These are phyloP conservation scores for Amauroascus niger DNA, from an alignment of 2,329 filamentous ascomycete species.

Conservation along the genomic window DNA sequence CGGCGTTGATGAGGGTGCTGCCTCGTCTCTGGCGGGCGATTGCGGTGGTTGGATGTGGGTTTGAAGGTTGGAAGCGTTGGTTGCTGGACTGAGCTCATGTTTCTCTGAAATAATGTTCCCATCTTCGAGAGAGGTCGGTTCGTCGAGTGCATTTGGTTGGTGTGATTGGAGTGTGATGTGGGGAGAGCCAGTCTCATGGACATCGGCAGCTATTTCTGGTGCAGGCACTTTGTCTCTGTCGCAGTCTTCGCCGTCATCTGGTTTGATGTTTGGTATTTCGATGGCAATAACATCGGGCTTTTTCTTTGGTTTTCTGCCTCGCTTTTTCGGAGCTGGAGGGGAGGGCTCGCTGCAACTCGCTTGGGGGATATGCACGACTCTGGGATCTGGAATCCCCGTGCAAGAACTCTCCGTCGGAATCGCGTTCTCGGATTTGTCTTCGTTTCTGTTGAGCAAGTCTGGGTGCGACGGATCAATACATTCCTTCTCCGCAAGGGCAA, in stretches of 20 bases:
- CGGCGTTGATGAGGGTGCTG: not conserved
- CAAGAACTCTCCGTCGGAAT: not conserved
- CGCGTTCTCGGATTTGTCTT: not conserved
- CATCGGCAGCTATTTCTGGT: not conserved
- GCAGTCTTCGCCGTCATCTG: not conserved
- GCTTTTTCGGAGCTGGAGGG: constrained; percentile 29
- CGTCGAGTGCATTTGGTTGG: not conserved
- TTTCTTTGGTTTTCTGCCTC: constrained; percentile 36
- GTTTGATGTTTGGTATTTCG: not conserved
- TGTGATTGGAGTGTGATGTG: not conserved
- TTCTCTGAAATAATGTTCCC: not conserved
- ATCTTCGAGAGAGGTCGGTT: not conserved
- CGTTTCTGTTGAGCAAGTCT: not conserved
- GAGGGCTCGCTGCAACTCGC: not conserved
- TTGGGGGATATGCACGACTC: not conserved
- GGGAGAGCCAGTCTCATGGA: not conserved
- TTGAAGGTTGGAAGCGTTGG: too few species aligned
- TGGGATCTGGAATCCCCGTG: not conserved
- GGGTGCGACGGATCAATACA: not conserved
- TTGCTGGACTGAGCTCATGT: not conserved
- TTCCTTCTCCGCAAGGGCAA: not conserved
- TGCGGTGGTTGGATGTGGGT: not conserved
- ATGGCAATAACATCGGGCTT: constrained; percentile 19
- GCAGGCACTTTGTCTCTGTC: not conserved
- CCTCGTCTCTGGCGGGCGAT: not conserved